These are phyloP conservation scores for Fusarium stilboides DNA, from an alignment of 2,329 filamentous ascomycete species.

Conservation along the genomic window DNA sequence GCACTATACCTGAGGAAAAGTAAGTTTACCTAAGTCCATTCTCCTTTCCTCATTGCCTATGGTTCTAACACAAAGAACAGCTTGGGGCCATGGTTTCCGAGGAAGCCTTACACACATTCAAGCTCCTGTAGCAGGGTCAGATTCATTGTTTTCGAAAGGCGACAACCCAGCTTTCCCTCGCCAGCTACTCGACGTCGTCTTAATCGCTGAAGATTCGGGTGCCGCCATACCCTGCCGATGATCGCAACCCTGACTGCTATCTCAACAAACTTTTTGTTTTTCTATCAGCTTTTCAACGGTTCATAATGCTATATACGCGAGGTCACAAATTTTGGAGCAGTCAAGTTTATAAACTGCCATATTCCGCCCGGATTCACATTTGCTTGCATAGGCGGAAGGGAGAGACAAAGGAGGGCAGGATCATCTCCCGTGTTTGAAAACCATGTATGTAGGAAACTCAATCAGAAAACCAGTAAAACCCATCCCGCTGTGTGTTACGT, in stretches of 20 bases:
- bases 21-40: not conserved
- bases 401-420: slow-evolving; percentile 1
- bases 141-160: not conserved
- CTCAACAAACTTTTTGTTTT: not conserved
- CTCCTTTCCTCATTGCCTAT: not conserved
- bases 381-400: slow-evolving; percentile 16
- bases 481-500: not conserved
- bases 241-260: not conserved
- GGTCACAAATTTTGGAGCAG: not conserved
- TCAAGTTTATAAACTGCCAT: not conserved
- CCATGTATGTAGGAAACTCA: slow-evolving; percentile 11
- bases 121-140: not conserved
- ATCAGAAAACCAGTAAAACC: slow-evolving; percentile 3
- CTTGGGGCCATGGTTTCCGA: not conserved
- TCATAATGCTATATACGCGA: not conserved
- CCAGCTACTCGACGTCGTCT: too few relatives aligned
- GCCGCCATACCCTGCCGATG: not conserved
- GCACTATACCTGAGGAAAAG: not conserved
- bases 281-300: not conserved
- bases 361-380: slow-evolving; percentile 8
- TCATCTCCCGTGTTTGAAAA: slow-evolving; percentile 4
- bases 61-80: not conserved
- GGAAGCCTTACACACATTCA: too few relatives aligned
- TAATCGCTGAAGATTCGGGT: too few relatives aligned
- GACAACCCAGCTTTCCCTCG: too few relatives aligned